Conservation (phyloP, 768 basidiomycete species). For the Suillus tomentosus region DNA sequence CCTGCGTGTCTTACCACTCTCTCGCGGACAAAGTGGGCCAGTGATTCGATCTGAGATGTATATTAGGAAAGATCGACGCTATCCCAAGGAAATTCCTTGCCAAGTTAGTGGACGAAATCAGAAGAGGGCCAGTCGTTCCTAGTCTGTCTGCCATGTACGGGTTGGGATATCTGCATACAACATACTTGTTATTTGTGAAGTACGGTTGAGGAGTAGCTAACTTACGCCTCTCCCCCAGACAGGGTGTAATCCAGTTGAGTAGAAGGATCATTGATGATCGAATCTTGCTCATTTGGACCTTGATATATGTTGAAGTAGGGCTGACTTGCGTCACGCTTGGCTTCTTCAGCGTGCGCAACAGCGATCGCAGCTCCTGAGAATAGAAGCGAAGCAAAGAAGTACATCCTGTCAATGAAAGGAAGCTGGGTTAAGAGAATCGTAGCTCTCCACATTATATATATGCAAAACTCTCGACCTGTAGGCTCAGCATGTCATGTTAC, state of each 20-base stretch:
- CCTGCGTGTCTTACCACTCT: constrained; percentile 17
- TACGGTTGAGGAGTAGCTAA: not conserved
- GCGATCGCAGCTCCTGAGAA: constrained; percentile 11
- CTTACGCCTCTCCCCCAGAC: constrained; percentile 20
- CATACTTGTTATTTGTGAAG: not conserved
- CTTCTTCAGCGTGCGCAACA: constrained; percentile 8
- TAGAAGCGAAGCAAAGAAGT: constrained; percentile 10
- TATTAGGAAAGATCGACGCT: constrained; percentile 1
- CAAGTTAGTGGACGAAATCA: constrained; percentile 19
- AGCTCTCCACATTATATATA: not conserved
- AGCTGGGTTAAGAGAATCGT: constrained; percentile 11
- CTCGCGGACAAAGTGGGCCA: constrained; percentile 23
- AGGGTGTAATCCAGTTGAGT: constrained; percentile 20
- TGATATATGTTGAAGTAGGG: constrained; percentile 19
- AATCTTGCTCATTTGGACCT: constrained; percentile 17
- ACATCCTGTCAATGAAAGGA: constrained; percentile 15
- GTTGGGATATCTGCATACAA: constrained; percentile 17
- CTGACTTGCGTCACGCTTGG: constrained; percentile 16
- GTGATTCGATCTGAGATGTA: constrained; percentile 17
- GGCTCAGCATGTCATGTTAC: no score
- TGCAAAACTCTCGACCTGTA: not conserved
- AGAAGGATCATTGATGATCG: constrained; percentile 16
- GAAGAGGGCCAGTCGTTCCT: constrained; percentile 18
- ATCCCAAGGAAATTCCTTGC: constrained; percentile 6
- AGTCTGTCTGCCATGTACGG: constrained; percentile 20